Conservation (phyloP, 768 basidiomycete genomes). For the Pulveroboletus sp. region DNA sequence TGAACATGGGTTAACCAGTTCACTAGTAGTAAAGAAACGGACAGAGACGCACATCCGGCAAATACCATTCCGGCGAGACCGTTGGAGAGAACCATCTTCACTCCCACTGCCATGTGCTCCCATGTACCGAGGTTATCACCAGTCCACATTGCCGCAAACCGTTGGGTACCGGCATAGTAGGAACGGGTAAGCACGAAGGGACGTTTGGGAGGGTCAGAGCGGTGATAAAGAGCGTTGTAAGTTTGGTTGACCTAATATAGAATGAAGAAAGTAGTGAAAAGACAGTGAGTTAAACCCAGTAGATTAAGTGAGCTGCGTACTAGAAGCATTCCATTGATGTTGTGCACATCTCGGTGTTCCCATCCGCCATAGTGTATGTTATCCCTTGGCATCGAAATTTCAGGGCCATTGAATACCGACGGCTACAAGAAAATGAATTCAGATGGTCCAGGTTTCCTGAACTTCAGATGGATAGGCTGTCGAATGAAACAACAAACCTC, state of each 20-base stretch:
- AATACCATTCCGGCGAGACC: conserved; percentile 90
- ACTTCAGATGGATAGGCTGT: neutral
- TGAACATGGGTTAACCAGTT: conserved; percentile 31
- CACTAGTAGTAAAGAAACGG: neutral
- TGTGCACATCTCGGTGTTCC: conserved; percentile 98
- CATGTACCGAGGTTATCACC: conserved; percentile 97
- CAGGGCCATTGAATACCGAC: conserved; percentile 97
- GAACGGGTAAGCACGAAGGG: conserved; percentile 95
- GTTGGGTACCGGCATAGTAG: conserved; percentile 94
- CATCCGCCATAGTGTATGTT: conserved; percentile 87
- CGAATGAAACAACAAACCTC: conserved; percentile 53
- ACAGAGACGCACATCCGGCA: conserved; percentile 66
- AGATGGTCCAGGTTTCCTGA: neutral
- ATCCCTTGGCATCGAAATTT: conserved; percentile 79
- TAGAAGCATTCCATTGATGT: conserved; percentile 94
- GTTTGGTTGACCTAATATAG: conserved; percentile 72
- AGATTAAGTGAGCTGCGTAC: conserved; percentile 38
- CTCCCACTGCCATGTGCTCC: conserved; percentile 93
- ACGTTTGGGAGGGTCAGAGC: conserved; percentile 70
- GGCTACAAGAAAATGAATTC: conserved; percentile 49
- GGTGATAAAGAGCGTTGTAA: conserved; percentile 67
- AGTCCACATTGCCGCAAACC: conserved; percentile 98
- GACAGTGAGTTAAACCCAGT: neutral
- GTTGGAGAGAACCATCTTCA: conserved; percentile 90
- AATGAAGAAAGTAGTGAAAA: neutral